Evolutionary conservation across 106 monocot genomes (phyloP), one percentile per base, ranked within the genome.

Genomic region (Chionographis japonica): DNA sequence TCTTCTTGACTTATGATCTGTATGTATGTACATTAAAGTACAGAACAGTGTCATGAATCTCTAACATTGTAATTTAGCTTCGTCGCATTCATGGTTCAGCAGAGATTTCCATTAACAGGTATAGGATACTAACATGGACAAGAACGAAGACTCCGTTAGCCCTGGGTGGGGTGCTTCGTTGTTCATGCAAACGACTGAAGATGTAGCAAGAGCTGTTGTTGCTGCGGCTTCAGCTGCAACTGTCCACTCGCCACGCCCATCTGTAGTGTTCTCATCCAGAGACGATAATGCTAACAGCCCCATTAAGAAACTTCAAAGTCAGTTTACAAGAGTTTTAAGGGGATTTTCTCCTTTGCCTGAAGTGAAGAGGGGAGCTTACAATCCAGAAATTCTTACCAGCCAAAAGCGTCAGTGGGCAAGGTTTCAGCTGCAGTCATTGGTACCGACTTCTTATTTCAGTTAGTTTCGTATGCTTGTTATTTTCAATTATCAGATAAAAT

Each of bases 371-470:
- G 67, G 82, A 35, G 50, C 90, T 52, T 98, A 98, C 59, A 98
- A 98, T 77, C 97, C 97, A 9, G 97, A 98, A 69, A 80, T 92
- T 56, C 86, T 98, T 41, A 98, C 97, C 4, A 87, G 78, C 40
- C 97, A 98, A 68, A 98, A 98, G 72, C 86, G 97, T 20, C 97
- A 86, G 55, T 98, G 97, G 97, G 87, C 97, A 41, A 80, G 87
- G 65, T 92, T 81, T 72, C 97, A 97, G 68, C 59, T 92, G 73
- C 75, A 85, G 65, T 80, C 78, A 46, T 50, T 83, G 80, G 97
- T 92, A 85, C 38, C 56, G 39, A 40, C 43, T 75, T 18, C 62
- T 66, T 71, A 41, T 61, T n/a, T 59, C 52, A 67, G 66, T 36
- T 63, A 7, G 6, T 13, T 43, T 27, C 27, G 27, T 67, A 14